These are phyloP conservation scores for Cystoderma amianthinum DNA, from an alignment of 768 basidiomycete genomes.

Conservation along the genomic window DNA sequence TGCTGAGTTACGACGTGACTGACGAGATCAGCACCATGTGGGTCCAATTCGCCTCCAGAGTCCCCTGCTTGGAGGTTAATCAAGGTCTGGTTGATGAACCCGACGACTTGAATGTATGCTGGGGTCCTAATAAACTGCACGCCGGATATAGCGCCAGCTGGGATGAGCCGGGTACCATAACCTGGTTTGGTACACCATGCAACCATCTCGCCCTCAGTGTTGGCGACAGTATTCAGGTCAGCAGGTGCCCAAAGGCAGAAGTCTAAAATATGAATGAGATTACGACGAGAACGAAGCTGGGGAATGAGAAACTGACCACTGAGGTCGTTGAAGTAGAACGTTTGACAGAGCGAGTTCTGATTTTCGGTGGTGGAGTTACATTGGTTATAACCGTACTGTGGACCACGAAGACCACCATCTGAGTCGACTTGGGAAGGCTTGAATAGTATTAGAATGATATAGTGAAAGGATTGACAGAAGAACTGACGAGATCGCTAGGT, in stretches of 20 bases:
- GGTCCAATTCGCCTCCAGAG: conserved; percentile 66
- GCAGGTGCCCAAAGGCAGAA: conserved; percentile 62
- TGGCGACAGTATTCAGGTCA: conserved; percentile 38
- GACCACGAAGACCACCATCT: conserved; percentile 25
- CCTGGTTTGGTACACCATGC: conserved; percentile 67
- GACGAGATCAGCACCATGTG: conserved; percentile 46
- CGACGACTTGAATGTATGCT: conserved; percentile 49
- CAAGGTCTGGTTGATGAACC: conserved; percentile 44
- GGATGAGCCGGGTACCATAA: conserved; percentile 65
- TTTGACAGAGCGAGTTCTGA: conserved; percentile 55
- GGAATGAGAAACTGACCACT: conserved; percentile 19
- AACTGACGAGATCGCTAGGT: conserved; percentile 34
- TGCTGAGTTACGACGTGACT: background rate
- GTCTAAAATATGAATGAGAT: conserved; percentile 28
- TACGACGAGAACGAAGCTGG: background rate
- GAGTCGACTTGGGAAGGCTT: conserved; percentile 32
- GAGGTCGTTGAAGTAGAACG: conserved; percentile 46
- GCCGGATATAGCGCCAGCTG: conserved; percentile 51
- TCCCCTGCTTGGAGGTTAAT: conserved; percentile 45
- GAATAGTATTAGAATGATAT: background rate
- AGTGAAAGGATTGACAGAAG: background rate
- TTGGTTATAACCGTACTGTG: conserved; percentile 58
- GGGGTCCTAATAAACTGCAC: conserved; percentile 54
- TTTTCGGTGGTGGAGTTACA: conserved; percentile 66
- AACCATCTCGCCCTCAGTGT: conserved; percentile 62